These are phyloP conservation scores for Cafeteria roenbergensis DNA, from an alignment of 108 stramenopile species.

Conservation along the genomic window DNA sequence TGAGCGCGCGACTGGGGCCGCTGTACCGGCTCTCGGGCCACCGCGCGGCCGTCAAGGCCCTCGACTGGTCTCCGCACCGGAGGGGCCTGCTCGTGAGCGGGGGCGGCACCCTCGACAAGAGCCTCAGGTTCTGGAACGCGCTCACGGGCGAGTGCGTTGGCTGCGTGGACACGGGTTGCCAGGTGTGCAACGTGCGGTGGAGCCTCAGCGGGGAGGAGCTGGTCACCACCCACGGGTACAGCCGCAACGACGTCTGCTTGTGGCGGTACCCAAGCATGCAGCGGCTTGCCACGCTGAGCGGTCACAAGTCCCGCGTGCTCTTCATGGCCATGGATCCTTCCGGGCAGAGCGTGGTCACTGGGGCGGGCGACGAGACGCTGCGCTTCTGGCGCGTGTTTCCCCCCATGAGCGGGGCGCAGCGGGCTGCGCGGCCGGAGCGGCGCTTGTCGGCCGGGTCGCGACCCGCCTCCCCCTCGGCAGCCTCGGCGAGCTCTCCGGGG, in stretches of 20 bases:
- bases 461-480: no score
- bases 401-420: conserved; percentile 24
- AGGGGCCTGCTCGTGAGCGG: conserved; percentile 86
- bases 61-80: conserved; percentile 96
- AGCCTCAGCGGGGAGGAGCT: conserved; percentile 88
- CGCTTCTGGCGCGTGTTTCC: conserved; percentile 99
- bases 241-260: conserved; percentile 56
- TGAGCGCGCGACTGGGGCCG: background rate
- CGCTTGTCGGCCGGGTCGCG: no score
- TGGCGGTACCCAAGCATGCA: conserved; percentile 79
- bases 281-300: conserved; percentile 86
- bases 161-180: conserved; percentile 84
- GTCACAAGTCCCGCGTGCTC: conserved; percentile 85
- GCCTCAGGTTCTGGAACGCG: conserved; percentile 95
- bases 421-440: no score
- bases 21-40: conserved; percentile 58
- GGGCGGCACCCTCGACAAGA: conserved; percentile 91
- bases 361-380: conserved; percentile 95
- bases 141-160: conserved; percentile 62
- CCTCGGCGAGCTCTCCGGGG: no score
- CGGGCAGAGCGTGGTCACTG: conserved; percentile 89
- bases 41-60: conserved; percentile 96
- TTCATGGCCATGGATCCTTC: conserved; percentile 90
- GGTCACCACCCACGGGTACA: conserved; percentile 95
- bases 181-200: conserved; percentile 95